Conservation (phyloP, 495 filamentous ascomycete genomes). For the Neurospora sp. region DNA sequence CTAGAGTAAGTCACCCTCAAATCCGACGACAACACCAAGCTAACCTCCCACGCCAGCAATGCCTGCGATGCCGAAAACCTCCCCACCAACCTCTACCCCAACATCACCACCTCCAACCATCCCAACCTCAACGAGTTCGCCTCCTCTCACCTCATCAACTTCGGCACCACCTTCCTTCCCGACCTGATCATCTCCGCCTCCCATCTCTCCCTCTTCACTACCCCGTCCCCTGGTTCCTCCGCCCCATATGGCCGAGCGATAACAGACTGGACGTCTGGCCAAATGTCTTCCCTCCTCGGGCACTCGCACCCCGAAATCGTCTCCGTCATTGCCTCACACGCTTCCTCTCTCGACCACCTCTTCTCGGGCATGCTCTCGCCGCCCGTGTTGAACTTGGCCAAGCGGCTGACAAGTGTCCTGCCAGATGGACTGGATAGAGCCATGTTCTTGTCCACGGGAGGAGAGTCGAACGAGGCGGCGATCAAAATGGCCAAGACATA, state of each 20-base stretch:
- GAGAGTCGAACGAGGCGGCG: constrained; percentile 45
- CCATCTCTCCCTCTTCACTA: constrained; percentile 18
- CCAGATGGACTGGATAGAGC: constrained; percentile 40
- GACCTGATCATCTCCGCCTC: constrained; percentile 15
- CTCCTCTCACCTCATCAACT: constrained; percentile 16
- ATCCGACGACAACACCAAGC: not conserved
- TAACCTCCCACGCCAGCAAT: not conserved
- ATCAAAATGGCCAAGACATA: constrained; percentile 47
- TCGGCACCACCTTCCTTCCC: constrained; percentile 14
- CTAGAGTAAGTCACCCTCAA: not conserved
- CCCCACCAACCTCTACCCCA: constrained; percentile 3
- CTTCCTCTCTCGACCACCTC: constrained; percentile 41
- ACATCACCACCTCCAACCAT: not conserved
- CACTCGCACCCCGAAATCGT: constrained; percentile 49
- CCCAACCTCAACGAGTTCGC: constrained; percentile 4
- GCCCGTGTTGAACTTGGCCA: constrained; percentile 39
- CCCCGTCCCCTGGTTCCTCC: not conserved
- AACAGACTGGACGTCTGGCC: constrained; percentile 46
- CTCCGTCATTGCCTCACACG: constrained; percentile 31
- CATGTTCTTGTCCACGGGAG: constrained; percentile 45
- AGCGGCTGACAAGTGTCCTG: constrained; percentile 33
- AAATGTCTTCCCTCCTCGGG: constrained; percentile 47
- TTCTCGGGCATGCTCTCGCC: constrained; percentile 44
- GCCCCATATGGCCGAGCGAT: constrained; percentile 20
- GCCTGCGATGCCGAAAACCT: not conserved